Percentiles rank a stretch among this genome's conserved stretches.
Evolutionary conservation across 2,329 filamentous ascomycete genomes (phyloP).

Genomic region (Escovopsis sp.): DNA sequence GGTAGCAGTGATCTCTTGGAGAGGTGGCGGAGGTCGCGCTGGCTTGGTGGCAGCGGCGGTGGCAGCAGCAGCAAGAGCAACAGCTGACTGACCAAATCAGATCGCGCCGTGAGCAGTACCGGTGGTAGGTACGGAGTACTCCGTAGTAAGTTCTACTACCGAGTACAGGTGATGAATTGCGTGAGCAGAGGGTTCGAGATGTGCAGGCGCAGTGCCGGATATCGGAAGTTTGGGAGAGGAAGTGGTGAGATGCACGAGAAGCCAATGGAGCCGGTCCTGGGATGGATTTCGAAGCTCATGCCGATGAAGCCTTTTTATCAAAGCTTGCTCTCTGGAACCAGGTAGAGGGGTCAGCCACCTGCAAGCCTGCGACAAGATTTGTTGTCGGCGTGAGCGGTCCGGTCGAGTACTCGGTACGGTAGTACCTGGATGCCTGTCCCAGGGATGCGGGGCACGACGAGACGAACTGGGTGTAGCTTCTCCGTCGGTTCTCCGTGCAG

Average conservation of each 20-base stretch:
- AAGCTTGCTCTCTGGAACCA: conserved; percentile 5
- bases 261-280: conserved; percentile 5
- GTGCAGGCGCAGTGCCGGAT: too few species aligned
- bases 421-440: too few species aligned
- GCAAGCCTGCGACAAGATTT: conserved; percentile 5
- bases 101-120: too few species aligned
- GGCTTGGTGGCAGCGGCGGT: conserved; percentile 1
- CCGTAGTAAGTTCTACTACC: too few species aligned
- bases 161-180: too few species aligned
- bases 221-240: neutral
- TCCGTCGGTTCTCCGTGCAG: too few species aligned
- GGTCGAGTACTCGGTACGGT: too few species aligned
- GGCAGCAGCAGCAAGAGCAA: too few species aligned
- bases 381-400: conserved; percentile 3
- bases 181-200: too few species aligned
- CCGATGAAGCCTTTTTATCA: conserved; percentile 3
- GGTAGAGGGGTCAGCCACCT: conserved; percentile 6
- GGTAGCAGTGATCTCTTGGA: neutral
- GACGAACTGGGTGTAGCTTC: neutral
- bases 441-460: conserved; percentile 5
- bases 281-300: conserved; percentile 3
- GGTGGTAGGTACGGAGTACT: too few species aligned
- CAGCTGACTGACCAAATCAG: too few species aligned
- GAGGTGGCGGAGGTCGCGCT: neutral
- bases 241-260: neutral